A percentile compares a stretch with the other conserved stretches of the same genome.
These are phyloP conservation scores for Parastagonospora avenae DNA, from an alignment of 2,329 filamentous ascomycete genomes.

Conservation along the genomic window DNA sequence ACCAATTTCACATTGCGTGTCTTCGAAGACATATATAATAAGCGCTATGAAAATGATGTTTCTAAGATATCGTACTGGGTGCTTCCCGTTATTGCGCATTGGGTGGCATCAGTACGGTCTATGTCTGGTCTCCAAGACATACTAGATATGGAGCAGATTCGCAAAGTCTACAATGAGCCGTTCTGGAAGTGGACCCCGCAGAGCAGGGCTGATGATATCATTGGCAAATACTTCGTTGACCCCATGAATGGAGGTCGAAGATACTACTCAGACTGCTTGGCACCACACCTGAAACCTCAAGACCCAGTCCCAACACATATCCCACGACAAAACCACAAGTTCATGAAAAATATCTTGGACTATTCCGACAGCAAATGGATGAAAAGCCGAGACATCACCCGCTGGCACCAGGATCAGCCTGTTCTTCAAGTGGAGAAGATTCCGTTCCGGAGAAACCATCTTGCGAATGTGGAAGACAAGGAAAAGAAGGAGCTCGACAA, in stretches of 20 bases:
- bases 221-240: conserved; percentile 61
- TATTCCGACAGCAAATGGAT: conserved; percentile 80
- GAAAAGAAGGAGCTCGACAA: conserved; percentile 58
- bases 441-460: conserved; percentile 78
- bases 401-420: conserved; percentile 72
- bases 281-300: conserved; percentile 62
- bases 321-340: conserved; percentile 44
- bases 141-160: conserved; percentile 68
- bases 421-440: conserved; percentile 79
- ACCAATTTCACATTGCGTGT: conserved; percentile 74
- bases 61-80: conserved; percentile 82
- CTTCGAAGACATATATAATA: conserved; percentile 88
- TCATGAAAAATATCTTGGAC: conserved; percentile 69
- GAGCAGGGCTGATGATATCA: conserved; percentile 48
- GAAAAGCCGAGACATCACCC: conserved; percentile 55
- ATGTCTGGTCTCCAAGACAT: conserved; percentile 29
- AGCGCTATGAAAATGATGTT: conserved; percentile 70
- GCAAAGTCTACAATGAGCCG: conserved; percentile 44
- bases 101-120: neutral
- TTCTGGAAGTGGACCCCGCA: conserved; percentile 54
- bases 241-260: conserved; percentile 62
- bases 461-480: conserved; percentile 65
- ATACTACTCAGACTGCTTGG: conserved; percentile 58
- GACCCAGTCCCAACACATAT: conserved; percentile 68
- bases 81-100: conserved; percentile 59